These are phyloP conservation scores for Fusarium napiforme DNA, from an alignment of 2,329 filamentous ascomycete genomes.

Conservation along the genomic window DNA sequence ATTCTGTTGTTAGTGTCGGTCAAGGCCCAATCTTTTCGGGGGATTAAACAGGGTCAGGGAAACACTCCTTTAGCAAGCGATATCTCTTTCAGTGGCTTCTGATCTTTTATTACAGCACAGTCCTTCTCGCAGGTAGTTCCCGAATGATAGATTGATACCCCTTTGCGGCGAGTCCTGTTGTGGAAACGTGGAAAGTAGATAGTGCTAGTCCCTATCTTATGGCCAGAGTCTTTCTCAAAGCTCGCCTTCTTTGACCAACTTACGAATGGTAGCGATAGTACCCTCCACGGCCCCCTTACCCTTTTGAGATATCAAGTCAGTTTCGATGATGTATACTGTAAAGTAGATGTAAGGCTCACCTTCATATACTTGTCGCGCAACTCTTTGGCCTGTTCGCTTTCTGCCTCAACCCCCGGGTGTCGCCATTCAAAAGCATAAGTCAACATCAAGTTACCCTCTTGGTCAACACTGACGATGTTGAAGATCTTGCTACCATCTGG, in stretches of 20 bases:
- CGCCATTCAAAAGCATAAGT: conserved; percentile 53
- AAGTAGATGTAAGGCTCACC: conserved; percentile 1
- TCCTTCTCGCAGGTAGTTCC: accelerated
- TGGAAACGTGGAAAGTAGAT: accelerated
- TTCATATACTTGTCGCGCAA: conserved; percentile 39
- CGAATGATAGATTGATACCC: not conserved
- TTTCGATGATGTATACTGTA: accelerated
- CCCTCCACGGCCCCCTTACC: conserved; percentile 29
- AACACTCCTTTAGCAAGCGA: not conserved
- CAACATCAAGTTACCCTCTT: conserved; percentile 47
- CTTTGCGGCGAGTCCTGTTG: accelerated
- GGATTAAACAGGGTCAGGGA: not conserved
- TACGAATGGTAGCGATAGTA: conserved; percentile 30
- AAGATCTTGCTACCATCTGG: conserved; percentile 51
- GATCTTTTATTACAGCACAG: not conserved
- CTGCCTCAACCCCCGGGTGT: conserved; percentile 44
- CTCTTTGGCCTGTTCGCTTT: conserved; percentile 41
- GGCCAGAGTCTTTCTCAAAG: not conserved
- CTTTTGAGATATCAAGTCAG: not conserved
- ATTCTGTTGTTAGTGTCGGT: not conserved
- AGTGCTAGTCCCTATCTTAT: accelerated
- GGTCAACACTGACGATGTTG: conserved; percentile 48
- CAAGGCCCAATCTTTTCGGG: no score
- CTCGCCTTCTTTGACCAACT: conserved; percentile 14
- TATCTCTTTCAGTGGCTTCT: not conserved